These are phyloP conservation scores for Epichloe elymi DNA, from an alignment of 2,329 filamentous ascomycete genomes.

Conservation along the genomic window DNA sequence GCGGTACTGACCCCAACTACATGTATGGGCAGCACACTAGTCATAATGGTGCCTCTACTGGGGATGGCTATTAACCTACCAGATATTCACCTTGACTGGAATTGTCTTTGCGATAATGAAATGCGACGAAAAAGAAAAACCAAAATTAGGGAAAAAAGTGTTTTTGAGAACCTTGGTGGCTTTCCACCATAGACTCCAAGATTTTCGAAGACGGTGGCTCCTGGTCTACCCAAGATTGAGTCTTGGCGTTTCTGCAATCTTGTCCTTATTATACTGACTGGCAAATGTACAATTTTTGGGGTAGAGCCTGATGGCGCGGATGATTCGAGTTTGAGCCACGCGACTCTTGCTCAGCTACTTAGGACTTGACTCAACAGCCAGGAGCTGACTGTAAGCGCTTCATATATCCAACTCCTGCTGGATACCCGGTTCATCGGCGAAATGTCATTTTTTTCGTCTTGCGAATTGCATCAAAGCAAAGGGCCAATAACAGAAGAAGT, in stretches of 20 bases:
- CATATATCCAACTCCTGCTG: neutral
- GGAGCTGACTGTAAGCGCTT: neutral
- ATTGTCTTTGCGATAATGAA: neutral
- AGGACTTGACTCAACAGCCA: neutral
- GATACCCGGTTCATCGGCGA: conserved; percentile 39
- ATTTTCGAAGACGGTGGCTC: neutral
- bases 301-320: conserved; percentile 2
- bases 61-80: conserved; percentile 34
- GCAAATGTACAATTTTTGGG: conserved; percentile 5
- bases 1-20: conserved; percentile 29
- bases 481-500: neutral
- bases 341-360: neutral
- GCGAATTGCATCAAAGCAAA: neutral
- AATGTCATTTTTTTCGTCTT: conserved; percentile 59
- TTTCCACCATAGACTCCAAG: neutral
- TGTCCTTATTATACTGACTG: neutral
- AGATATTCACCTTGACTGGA: neutral
- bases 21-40: conserved; percentile 41
- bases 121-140: neutral
- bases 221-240: neutral
- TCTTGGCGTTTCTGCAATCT: neutral
- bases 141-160: neutral
- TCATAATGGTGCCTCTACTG: conserved; percentile 44
- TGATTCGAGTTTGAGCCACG: neutral
- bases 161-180: neutral